Evolutionary conservation across 192 early-diverging fungal species (phyloP), one percentile per base, ranked within the genome.

Genomic region (Entomortierella parvispora): DNA sequence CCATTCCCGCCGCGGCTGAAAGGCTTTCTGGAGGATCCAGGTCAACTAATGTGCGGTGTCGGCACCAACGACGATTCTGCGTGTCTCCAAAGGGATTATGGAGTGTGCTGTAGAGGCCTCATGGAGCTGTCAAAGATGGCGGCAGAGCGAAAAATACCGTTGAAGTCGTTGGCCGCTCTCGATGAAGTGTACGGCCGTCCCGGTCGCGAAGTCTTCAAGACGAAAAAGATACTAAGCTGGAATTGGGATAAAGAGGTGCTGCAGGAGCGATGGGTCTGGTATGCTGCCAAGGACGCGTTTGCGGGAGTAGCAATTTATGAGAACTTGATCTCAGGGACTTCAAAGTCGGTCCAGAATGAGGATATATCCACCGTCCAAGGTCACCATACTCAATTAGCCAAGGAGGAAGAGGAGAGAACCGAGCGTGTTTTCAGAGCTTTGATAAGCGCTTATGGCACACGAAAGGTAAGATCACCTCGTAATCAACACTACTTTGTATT

Each of bases 261-360:
- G 63, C 31, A 79, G 8, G 49, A 54, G 9, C 52, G 55, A 23
- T 69, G 74, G 60, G 47, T 78, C 4, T 62, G 62, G 58, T 82
- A 82, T 56, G 74, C 80, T 25, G 68, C 80, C 34, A 57, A 75
- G 52, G 80, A 82, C 45, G 80, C 80, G 3, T 82, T 82, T 69
- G 80, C 80, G 5, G 80, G 74, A 23, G 23, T 59, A 25, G 69
- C 66, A 4, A 76, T 82, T 15, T 82, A 68, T 52, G 63, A 68
- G 23, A 82, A 77, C 50, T 65, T 82, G 65, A 10, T 77, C n/a
- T n/a, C n/a, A n/a, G n/a, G n/a, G n/a, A n/a, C n/a, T n/a, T n/a
- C n/a, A n/a, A n/a, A n/a, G 34, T 23, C 20, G 33, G 49, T 61
- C 33, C 62, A 26, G 3, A 12, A 23, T 29, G 58, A 65, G 22